Evolutionary conservation across 306 rosid genomes (phyloP).

Genomic region (Quercus glauca): DNA sequence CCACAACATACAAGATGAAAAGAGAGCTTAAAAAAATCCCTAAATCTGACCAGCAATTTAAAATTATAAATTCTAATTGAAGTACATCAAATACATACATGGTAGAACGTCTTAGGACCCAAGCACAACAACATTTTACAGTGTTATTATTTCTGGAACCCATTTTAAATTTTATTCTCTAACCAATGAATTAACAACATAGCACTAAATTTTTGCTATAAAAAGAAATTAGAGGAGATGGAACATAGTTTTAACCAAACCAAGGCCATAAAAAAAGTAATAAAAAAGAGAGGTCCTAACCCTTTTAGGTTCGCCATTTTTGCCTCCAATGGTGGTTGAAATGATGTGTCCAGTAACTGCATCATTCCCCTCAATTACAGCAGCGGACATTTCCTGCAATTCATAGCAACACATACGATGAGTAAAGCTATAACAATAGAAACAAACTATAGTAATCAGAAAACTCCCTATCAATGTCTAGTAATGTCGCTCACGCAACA

Average conservation of each 20-base stretch:
- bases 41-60: slow-evolving; percentile 13
- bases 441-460: slow-evolving; percentile 3
- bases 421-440: neutral
- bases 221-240: neutral
- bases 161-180: neutral
- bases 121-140: neutral
- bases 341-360: slow-evolving; percentile 88
- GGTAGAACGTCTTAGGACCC: neutral
- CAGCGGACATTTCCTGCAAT: slow-evolving; percentile 84
- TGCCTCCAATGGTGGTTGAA: slow-evolving; percentile 95
- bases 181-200: neutral
- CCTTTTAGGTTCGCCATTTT: slow-evolving; percentile 92
- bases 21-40: slow-evolving; percentile 3
- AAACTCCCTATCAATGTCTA: slow-evolving; percentile 13
- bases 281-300: slow-evolving; percentile 34
- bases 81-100: neutral
- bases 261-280: neutral
- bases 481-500: slow-evolving; percentile 4
- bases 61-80: neutral
- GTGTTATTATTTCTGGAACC: neutral
- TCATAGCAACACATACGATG: slow-evolving; percentile 12
- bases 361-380: slow-evolving; percentile 65
- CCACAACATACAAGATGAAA: slow-evolving; percentile 17
- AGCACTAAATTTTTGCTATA: neutral
- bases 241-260: neutral